phyloP scores from a whole-genome alignment of 1,284 basidiomycete genomes.

The Calocybe gambosa region DNA sequence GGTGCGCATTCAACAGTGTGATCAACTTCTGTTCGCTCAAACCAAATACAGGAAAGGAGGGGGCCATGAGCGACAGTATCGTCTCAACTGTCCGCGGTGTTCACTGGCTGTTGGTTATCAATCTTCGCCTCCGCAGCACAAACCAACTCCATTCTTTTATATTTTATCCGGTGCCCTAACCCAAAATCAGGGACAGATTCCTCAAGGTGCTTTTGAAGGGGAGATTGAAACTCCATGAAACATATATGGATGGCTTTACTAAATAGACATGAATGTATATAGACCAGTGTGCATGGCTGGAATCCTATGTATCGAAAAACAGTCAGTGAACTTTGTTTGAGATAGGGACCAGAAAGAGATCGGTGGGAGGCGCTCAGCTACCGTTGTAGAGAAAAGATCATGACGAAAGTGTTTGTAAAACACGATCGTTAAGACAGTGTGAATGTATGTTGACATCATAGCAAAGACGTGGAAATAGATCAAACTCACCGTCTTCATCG shows the following conservation, averaged over 20 bases:
- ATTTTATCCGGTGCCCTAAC: conserved; percentile 69
- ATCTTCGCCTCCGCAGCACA: conserved; percentile 60
- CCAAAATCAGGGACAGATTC: conserved; percentile 72
- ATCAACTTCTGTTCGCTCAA: background rate
- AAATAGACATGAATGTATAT: too few relatives aligned
- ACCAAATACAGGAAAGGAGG: conserved; percentile 35
- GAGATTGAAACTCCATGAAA: background rate
- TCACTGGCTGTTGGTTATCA: conserved; percentile 72
- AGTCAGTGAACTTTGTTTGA: background rate
- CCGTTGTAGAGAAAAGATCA: conserved; percentile 47
- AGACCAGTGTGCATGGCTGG: background rate
- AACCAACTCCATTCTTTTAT: conserved; percentile 69
- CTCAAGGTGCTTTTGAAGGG: conserved; percentile 67
- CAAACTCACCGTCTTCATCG: background rate
- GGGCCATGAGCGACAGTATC: conserved; percentile 70
- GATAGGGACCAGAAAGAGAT: conserved; percentile 6
- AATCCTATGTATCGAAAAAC: background rate
- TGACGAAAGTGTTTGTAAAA: conserved; percentile 24
- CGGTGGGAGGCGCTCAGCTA: conserved; percentile 46
- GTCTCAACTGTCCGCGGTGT: conserved; percentile 71
- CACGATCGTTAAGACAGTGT: conserved; percentile 41
- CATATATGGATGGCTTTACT: background rate
- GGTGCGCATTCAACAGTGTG: conserved; percentile 34
- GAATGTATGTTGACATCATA: conserved; percentile 34
- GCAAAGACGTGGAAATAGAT: conserved; percentile 7